Conservation (phyloP, 1,139 yeast species). For the Yamadazyma friedrichii region DNA sequence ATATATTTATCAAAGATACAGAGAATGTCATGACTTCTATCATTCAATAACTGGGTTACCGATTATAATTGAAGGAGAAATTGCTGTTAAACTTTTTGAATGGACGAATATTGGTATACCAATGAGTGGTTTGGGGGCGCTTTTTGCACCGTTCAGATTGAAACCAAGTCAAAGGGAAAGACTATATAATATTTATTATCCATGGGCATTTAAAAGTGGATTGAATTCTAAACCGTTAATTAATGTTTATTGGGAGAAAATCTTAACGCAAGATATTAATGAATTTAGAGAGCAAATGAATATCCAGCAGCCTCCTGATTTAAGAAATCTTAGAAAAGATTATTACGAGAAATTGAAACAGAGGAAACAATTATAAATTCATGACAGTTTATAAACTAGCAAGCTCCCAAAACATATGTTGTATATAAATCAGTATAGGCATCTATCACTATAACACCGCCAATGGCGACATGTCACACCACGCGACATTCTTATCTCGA, state of each 20-base stretch:
- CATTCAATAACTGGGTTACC: conserved; percentile 92
- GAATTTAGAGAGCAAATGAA: conserved; percentile 74
- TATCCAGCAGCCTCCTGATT: conserved; percentile 72
- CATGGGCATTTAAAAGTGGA: conserved; percentile 87
- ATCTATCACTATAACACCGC: not conserved
- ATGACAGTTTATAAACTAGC: too few relatives aligned
- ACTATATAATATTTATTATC: conserved; percentile 66
- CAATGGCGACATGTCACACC: not conserved
- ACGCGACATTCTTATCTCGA: conserved; percentile 4
- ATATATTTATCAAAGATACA: conserved; percentile 83
- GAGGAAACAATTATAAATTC: conserved; percentile 14
- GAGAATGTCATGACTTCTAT: conserved; percentile 96
- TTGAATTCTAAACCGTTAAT: conserved; percentile 71
- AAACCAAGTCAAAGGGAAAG: conserved; percentile 53
- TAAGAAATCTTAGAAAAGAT: conserved; percentile 58
- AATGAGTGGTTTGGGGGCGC: conserved; percentile 91
- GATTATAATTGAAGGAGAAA: conserved; percentile 91
- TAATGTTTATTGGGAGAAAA: conserved; percentile 91
- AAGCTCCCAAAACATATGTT: not conserved
- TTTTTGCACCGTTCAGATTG: conserved; percentile 78
- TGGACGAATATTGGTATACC: conserved; percentile 92
- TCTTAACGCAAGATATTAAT: conserved; percentile 68
- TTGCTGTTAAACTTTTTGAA: conserved; percentile 89
- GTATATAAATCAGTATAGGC: too few relatives aligned
- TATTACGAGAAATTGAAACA: conserved; percentile 33